Evolutionary conservation across 306 rosid species (phyloP).

Genomic region (Ormosia semicastrata): DNA sequence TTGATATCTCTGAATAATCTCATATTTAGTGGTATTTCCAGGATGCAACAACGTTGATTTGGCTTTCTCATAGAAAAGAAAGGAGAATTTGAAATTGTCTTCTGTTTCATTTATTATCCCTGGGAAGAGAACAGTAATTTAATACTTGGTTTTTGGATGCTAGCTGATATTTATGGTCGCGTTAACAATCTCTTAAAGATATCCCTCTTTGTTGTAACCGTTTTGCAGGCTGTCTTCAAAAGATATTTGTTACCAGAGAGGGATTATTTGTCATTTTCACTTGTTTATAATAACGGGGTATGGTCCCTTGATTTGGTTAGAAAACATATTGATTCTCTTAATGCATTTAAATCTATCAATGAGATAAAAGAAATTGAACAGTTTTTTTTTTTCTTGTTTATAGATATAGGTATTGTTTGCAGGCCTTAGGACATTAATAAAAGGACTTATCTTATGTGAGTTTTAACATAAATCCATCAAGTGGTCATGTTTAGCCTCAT

Average conservation of each 20-base stretch:
- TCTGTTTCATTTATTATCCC: not conserved
- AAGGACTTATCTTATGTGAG: conserved; percentile 57
- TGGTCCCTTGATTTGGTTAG: conserved; percentile 69
- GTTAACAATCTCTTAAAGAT: not conserved
- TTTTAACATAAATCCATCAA: not conserved
- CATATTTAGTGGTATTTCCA: conserved; percentile 38
- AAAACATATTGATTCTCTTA: conserved; percentile 12
- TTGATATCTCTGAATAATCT: conserved; percentile 25
- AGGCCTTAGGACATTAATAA: conserved; percentile 49
- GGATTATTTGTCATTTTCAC: conserved; percentile 64
- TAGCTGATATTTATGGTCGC: not conserved
- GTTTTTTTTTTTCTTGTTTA: conserved; percentile 13
- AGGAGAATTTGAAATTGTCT: conserved; percentile 51
- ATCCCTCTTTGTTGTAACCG: not conserved
- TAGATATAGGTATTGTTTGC: conserved; percentile 54
- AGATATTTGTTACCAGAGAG: conserved; percentile 59
- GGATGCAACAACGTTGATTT: conserved; percentile 48
- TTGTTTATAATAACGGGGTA: conserved; percentile 49
- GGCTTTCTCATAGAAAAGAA: conserved; percentile 59
- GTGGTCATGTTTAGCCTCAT: not conserved
- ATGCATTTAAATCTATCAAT: not conserved
- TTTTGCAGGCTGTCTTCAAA: conserved; percentile 60
- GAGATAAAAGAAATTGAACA: not conserved
- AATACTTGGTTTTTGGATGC: not conserved
- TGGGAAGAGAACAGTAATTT: conserved; percentile 75